phyloP scores from a whole-genome alignment of 306 rosid species.

The Glycine soja region DNA sequence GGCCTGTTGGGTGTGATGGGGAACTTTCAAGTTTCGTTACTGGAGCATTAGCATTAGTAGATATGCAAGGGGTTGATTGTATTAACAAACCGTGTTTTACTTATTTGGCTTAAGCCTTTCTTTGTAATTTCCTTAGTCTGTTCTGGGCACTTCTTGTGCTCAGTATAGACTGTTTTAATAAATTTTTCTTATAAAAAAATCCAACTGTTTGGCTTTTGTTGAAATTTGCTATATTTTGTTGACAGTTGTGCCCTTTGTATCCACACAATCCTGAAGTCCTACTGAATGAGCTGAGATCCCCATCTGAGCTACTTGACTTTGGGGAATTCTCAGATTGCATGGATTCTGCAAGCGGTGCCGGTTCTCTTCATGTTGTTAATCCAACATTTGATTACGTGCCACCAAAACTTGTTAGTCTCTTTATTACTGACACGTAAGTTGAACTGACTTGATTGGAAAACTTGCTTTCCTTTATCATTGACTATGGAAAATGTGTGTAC shows the following conservation, averaged over 20 bases:
- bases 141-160: too few relatives aligned
- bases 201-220: conserved; percentile 12
- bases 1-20: too few relatives aligned
- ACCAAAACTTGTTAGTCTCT: conserved; percentile 89
- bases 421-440: conserved; percentile 98
- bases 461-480: conserved; percentile 7
- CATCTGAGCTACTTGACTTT: conserved; percentile 93
- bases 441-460: conserved; percentile 31
- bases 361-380: conserved; percentile 87
- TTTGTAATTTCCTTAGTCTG: too few relatives aligned
- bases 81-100: too few relatives aligned
- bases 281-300: conserved; percentile 92
- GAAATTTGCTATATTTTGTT: conserved; percentile 48
- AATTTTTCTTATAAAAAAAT: too few relatives aligned
- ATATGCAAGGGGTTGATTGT: too few relatives aligned
- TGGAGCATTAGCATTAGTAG: too few relatives aligned
- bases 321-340: conserved; percentile 97
- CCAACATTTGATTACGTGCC: conserved; percentile 96
- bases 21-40: too few relatives aligned
- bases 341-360: conserved; percentile 79
- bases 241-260: conserved; percentile 91
- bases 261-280: conserved; percentile 96
- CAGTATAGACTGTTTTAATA: too few relatives aligned
- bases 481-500: conserved; percentile 17
- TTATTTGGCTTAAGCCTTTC: too few relatives aligned